Evolutionary conservation across 768 basidiomycete species (phyloP), one percentile per base, ranked within the genome.

Genomic region (Lactarius vividus): DNA sequence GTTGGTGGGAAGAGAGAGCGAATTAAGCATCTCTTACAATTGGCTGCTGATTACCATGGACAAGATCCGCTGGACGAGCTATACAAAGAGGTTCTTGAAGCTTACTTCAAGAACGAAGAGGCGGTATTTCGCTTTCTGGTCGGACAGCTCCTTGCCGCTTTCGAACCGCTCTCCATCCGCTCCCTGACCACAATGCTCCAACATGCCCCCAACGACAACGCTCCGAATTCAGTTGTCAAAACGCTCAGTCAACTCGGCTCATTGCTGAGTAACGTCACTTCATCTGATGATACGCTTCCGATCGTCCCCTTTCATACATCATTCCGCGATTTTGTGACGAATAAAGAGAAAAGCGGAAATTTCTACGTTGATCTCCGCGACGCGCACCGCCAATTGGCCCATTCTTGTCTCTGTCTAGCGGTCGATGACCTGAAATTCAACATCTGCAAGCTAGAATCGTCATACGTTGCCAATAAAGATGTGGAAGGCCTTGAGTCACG

Each of bases 201-300:
- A n/a, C 40, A 37, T 16, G 15, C 35, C 35, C 1, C 13, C 13
- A 7, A 11, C 23, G 23, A 26, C 8, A 20, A 35, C 3, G 33
- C 20, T 44, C 5, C 37, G 16, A 13, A 58, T 26, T 40, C n/a
- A 5, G 59, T 61, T 26, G 29, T n/a, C 13, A 20, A 18, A 20
- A 33, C n/a, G 29, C 23, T 61, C 26, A 23, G 59, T 29, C 15
- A 44, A 18, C 40, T 61, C 6, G 59, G 59, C 4, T 61, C 59
- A 6, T 33, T 61, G 28, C 29, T 61, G 26, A 61, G 59, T n/a
- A 61, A 61, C 13, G 59, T 49, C 26, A 46, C 59, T 31, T 31
- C 59, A 9, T 18, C 29, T 16, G 31, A 46, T 44, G 18, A 44
- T 6, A 26, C 59, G n/a, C 59, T 44, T 29, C 42, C 59, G 10